Conservation (phyloP, 1,284 basidiomycete species). For the Prillingera fragicola region DNA sequence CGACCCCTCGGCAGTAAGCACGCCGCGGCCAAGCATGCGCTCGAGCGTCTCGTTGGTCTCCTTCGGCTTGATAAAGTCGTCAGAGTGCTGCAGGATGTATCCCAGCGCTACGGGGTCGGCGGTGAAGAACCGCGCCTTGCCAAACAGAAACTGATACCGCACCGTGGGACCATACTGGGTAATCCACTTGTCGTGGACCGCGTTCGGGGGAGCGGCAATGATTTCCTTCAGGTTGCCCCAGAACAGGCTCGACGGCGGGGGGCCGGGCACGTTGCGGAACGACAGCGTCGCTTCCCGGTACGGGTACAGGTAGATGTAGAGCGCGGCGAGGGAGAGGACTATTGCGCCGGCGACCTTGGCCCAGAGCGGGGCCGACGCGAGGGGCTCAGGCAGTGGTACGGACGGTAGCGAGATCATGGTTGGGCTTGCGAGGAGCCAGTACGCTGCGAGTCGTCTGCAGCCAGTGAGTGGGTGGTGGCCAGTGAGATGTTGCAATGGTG, state of each 20-base stretch:
- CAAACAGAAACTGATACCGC: constrained; percentile 16
- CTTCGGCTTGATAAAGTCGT: constrained; percentile 63
- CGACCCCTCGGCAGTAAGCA: constrained; percentile 48
- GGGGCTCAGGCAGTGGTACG: too few species aligned
- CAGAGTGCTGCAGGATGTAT: constrained; percentile 58
- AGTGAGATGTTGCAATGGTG: too few species aligned
- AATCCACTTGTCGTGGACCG: constrained; percentile 19
- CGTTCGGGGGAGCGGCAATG: constrained; percentile 13
- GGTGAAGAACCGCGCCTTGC: constrained; percentile 52
- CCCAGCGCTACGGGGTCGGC: constrained; percentile 58
- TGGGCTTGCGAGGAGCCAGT: too few species aligned
- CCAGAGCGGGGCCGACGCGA: too few species aligned
- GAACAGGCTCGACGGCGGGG: constrained; percentile 10
- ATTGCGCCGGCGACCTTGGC: neutral
- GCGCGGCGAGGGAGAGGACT: neutral
- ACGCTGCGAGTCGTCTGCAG: too few species aligned
- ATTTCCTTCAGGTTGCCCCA: constrained; percentile 20
- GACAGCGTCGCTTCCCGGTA: constrained; percentile 4
- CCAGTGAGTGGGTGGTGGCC: too few species aligned
- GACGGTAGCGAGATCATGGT: too few species aligned
- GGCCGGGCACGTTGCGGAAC: constrained; percentile 17
- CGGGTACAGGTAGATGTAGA: constrained; percentile 11
- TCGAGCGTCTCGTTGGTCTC: constrained; percentile 56
- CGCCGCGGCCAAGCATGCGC: constrained; percentile 39
- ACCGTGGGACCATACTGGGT: constrained; percentile 22